Base-by-base conservation (phyloP, 768 basidiomycete species). In the Dioszegia aurantiaca region DNA sequence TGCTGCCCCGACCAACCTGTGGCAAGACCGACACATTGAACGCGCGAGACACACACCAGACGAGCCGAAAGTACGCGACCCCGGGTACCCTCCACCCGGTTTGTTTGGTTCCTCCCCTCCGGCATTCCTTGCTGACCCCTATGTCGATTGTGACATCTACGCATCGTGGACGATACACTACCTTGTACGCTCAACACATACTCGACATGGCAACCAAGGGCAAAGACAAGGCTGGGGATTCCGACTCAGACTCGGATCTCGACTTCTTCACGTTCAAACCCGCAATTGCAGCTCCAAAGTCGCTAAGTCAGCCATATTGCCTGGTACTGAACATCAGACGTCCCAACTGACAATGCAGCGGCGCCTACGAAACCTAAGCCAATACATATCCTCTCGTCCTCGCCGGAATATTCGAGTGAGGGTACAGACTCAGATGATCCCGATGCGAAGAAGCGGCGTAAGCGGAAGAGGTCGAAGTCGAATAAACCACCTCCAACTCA, bases 191-290 rank as follows among this genome's bases (percentile, higher is more conserved):
- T 42, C 14, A 42, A 17, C 47, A 3, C 49, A 47, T 31, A 49
- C 40, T 21, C 40, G 40, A 2, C 6, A 69, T 69, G 64, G 36
- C 54, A 8, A 44, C 54, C 43, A 64, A 69, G 30, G 64, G 61
- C 1, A 67, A 67, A 40, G 65, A 55, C 10, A 63, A 59, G 43
- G 65, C 55, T n/a, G 31, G 14, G 11, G 30, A 31, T 24, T 21
- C 36, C 11, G 58, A 52, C 23, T 28, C 48, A 4, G 65, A 60
- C 37, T 56, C 56, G 10, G 62, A 64, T 45, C 41, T 30, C 40
- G 67, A 69, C 24, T 69, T 69, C 60, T 69, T 69, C 56, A 56
- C 42, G 3, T 19, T 30, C 17, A 62, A 59, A 30, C 49, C 36
- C 0, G 40, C 49, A n/a, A 44, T 49, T 48, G 16, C 8, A 14